phyloP scores from a whole-genome alignment of 2,329 filamentous ascomycete genomes.

The Venturia oleaginea region DNA sequence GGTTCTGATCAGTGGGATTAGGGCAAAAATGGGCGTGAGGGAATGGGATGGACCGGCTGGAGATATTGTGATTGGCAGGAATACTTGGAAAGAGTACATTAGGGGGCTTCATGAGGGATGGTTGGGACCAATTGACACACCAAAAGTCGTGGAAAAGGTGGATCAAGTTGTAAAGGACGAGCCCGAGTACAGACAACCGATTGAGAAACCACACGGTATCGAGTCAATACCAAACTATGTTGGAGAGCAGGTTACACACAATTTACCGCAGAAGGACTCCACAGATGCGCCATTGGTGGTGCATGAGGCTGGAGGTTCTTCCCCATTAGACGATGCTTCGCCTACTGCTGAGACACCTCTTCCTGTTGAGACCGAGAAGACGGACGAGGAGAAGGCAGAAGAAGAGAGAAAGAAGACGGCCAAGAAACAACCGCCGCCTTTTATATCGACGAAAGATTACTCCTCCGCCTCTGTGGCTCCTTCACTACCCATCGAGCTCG shows the following conservation, averaged over 20 bases:
- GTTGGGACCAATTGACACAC: conserved; percentile 72
- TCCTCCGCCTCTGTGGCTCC: conserved; percentile 53
- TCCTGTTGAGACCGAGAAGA: conserved; percentile 18
- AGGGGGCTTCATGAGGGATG: conserved; percentile 91
- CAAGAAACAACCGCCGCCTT: conserved; percentile 53
- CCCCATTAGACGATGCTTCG: conserved; percentile 26
- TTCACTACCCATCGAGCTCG: conserved; percentile 60
- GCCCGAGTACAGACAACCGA: conserved; percentile 15
- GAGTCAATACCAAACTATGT: conserved; percentile 5
- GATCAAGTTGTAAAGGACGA: conserved; percentile 19
- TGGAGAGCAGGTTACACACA: not conserved
- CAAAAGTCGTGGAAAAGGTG: conserved; percentile 30
- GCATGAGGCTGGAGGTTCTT: not conserved
- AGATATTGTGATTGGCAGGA: conserved; percentile 80
- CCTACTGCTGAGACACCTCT: conserved; percentile 20
- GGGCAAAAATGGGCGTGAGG: conserved; percentile 56
- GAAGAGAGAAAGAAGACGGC: conserved; percentile 35
- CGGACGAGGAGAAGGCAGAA: conserved; percentile 11
- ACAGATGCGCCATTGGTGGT: not conserved
- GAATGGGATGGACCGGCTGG: conserved; percentile 68
- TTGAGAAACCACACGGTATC: not conserved
- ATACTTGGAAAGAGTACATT: conserved; percentile 97
- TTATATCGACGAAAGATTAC: conserved; percentile 69
- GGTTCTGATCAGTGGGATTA: conserved; percentile 51
- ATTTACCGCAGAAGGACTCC: not conserved